These are phyloP conservation scores for Purshia tridentata DNA, from an alignment of 306 rosid species.

Conservation along the genomic window DNA sequence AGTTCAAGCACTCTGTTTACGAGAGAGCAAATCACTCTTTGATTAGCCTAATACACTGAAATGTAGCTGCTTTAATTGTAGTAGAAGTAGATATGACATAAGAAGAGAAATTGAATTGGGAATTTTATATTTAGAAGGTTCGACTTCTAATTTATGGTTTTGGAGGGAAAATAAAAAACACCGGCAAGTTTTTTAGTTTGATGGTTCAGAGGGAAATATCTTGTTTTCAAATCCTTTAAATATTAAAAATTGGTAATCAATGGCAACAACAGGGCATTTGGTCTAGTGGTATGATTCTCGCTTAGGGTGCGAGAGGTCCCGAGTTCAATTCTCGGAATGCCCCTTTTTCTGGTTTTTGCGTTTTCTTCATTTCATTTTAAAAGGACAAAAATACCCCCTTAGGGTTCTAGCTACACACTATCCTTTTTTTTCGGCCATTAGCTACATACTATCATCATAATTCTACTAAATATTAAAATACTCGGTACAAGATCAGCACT, in stretches of 20 bases:
- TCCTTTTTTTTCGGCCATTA: too few species aligned
- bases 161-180: constrained; percentile 22
- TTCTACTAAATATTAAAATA: too few species aligned
- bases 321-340: constrained; percentile 67
- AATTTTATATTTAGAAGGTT: not conserved
- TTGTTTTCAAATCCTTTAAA: accelerated
- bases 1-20: not conserved
- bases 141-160: not conserved
- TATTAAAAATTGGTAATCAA: accelerated
- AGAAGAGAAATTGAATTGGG: constrained; percentile 5
- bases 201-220: not conserved
- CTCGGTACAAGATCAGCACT: too few species aligned
- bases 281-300: constrained; percentile 66
- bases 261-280: constrained; percentile 29
- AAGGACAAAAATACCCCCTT: not conserved
- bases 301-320: constrained; percentile 70
- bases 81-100: not conserved
- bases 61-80: not conserved
- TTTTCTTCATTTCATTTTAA: not conserved
- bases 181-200: not conserved
- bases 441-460: too few species aligned
- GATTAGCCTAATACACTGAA: not conserved
- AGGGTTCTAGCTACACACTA: not conserved
- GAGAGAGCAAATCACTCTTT: not conserved
- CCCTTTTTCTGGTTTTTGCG: not conserved